Evolutionary conservation across 257 asterid species (phyloP).

Genomic region (Plantago major): DNA sequence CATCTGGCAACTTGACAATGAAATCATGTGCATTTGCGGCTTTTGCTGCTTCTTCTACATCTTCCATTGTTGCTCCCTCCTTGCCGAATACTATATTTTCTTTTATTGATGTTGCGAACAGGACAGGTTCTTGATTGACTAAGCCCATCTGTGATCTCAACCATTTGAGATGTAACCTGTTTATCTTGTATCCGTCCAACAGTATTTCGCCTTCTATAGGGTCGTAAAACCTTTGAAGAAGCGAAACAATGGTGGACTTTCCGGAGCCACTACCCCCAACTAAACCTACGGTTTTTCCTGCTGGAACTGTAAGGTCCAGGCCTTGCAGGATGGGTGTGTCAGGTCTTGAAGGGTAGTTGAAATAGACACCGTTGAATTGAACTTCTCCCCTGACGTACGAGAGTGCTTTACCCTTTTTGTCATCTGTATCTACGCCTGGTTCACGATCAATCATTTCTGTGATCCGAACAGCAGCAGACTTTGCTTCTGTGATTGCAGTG

Average conservation of each 20-base stretch:
- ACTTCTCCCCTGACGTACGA: conserved; percentile 77
- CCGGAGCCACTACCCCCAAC: conserved; percentile 85
- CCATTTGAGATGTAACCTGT: conserved; percentile 72
- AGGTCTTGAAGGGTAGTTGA: conserved; percentile 71
- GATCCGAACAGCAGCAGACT: conserved; percentile 60
- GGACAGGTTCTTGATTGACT: conserved; percentile 81
- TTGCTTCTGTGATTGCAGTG: conserved; percentile 74
- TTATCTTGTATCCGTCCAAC: conserved; percentile 68
- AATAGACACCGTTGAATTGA: conserved; percentile 56
- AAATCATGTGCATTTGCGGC: conserved; percentile 81
- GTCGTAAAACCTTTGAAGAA: conserved; percentile 69
- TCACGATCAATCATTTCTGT: conserved; percentile 69
- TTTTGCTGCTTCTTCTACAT: conserved; percentile 56
- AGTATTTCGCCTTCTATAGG: conserved; percentile 68
- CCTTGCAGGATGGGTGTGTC: conserved; percentile 55
- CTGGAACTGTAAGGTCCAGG: conserved; percentile 50
- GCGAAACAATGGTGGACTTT: conserved; percentile 60
- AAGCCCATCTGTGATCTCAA: conserved; percentile 75
- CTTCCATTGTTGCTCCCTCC: conserved; percentile 66
- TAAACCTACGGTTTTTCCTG: conserved; percentile 61
- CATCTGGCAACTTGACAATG: conserved; percentile 53
- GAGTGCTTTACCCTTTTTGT: conserved; percentile 71
- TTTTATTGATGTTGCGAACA: conserved; percentile 71
- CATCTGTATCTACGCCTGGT: conserved; percentile 61
- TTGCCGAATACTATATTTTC: conserved; percentile 72